Evolutionary conservation across 805 yeast species (phyloP), one percentile per base, ranked within the genome.

Genomic region (Kuraishia cidri): DNA sequence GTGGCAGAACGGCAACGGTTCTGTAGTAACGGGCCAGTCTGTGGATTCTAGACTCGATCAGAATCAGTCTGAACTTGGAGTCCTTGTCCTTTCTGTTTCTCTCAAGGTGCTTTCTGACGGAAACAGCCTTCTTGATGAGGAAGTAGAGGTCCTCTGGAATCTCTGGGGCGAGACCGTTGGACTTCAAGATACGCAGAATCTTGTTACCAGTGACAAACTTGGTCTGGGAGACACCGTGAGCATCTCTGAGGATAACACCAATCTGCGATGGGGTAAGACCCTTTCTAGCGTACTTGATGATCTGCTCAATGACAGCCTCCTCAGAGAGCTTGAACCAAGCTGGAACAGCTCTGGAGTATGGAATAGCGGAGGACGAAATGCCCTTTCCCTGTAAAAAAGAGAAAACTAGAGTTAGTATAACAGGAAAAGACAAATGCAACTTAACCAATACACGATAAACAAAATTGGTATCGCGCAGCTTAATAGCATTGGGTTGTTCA

Each of bases 11-110:
- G 62, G 95, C 76, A 59, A 86, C 95, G 59, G 96, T 85, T 86
- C 96, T 90, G 96, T 92, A 92, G 94, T 92, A 92, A 78, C 99
- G 85, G 56, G 98, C 95, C 66, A 92, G 84, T 82, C 99, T 90
- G 95, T 92, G 99, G 77, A 92, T 92, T 87, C 99, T 88, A 50
- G 97, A 90, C 78, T 92, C 99, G 69, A 92, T 88, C 71, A 92
- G 82, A 92, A 92, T 92, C 64, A 92, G 86, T 82, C 99, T 86
- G 95, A 92, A 92, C 77, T 92, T 92, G 58, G 98, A 92, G 75
- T 92, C 99, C 81, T 92, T 90, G 76, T 92, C 99, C 82, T 92
- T 92, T 85, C 99, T 88, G 97, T 92, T 92, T 75, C 94, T 85
- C 77, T 92, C 99, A 66, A 92, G 82, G 75, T 92, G 99, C 85